Conservation (phyloP, 2,329 filamentous ascomycete genomes). For the Malbranchea zuffiana region DNA sequence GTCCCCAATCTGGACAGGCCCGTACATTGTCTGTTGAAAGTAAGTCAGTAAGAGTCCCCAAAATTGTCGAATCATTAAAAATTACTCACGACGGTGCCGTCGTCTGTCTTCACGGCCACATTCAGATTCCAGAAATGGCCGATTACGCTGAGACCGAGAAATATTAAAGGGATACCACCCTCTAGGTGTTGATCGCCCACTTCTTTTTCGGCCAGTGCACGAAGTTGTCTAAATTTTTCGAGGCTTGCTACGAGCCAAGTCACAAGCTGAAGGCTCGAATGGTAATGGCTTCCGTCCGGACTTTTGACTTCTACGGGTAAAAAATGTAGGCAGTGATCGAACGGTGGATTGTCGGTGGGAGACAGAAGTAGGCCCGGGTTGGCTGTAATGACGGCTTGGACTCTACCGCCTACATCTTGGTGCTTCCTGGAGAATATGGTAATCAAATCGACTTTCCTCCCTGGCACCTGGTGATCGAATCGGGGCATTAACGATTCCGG, state of each 20-base stretch:
- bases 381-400: too few species aligned
- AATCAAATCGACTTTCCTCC: too few species aligned
- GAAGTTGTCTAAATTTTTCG: constrained; percentile 6
- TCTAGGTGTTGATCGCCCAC: too few species aligned
- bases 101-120: constrained; percentile 1
- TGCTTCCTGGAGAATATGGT: too few species aligned
- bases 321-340: background rate
- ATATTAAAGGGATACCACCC: background rate
- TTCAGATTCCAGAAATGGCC: constrained; percentile 9
- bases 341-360: background rate
- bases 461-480: too few species aligned
- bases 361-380: too few species aligned
- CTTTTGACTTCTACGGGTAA: constrained; percentile 8
- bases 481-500: too few species aligned
- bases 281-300: constrained; percentile 9
- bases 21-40: constrained; percentile 4
- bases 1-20: constrained; percentile 5
- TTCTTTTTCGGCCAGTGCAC: background rate
- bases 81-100: constrained; percentile 9
- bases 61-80: background rate
- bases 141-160: constrained; percentile 6
- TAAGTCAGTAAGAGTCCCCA: background rate
- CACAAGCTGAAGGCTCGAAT: constrained; percentile 7
- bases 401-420: too few species aligned
- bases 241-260: constrained; percentile 11